Base-by-base conservation (phyloP, 495 filamentous ascomycete genomes). In the Letharia columbiana region DNA sequence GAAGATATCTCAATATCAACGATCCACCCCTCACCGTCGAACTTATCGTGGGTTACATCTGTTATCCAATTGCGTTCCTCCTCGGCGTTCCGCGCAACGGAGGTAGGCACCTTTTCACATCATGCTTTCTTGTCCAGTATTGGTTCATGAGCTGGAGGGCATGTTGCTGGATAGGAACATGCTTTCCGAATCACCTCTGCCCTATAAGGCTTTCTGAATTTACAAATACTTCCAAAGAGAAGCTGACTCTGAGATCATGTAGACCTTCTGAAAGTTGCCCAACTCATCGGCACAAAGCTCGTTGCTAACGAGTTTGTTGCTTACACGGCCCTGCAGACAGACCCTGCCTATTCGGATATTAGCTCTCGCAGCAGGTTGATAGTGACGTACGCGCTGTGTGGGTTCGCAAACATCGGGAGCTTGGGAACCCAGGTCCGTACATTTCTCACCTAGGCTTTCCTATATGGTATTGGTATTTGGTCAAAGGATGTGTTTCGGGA, bases 11-110 rank as follows among this genome's bases (percentile, higher is more conserved):
- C 69, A 88, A 87, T 75, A 87, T 94, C 72, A 78, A 82, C 67
- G 75, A 88, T 59, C 85, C 86, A 20, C 76, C 79, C 2, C 77
- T 96, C 62, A 92, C 89, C 13, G 76, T 96, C 61, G 78, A 92
- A 71, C 77, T 92, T 37, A 86, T 96, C 66, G 77, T 95, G 15
- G 88, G 90, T 31, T 96, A 96, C 74, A 71, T 94, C 71, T 89
- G 90, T 75, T 96, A 92, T 72, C 89, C 89, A 0, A 79, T 96
- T 62, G 84, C 92, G 7, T 96, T 92, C 83, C 77, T 96, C 11
- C 84, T 96, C 4, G 92, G 92, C 66, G 92, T 96, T 18, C 86
- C 89, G 12, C 84, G 88, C 3, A 77, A 86, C 54, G 78, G 78
- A 1, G 71, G 54, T 57, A 57, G 5, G 54, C 8, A 20, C 17